Conservation (phyloP, 441 rosid genomes). For the Gossypium gossypioides region DNA sequence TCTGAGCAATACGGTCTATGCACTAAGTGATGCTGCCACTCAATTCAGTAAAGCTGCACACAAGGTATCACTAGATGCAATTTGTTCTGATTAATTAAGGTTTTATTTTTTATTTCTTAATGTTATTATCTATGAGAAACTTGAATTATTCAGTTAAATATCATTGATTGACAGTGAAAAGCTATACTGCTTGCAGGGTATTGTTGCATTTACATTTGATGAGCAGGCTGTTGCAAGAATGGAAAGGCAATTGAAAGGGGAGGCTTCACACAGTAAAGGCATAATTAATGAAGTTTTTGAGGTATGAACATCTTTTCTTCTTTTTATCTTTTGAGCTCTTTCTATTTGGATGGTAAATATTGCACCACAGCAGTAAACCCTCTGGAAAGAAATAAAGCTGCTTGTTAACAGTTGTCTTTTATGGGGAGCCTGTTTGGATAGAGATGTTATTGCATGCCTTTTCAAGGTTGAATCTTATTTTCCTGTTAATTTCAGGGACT, state of each 20-base stretch:
- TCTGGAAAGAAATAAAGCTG: neutral
- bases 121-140: neutral
- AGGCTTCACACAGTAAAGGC: constrained; percentile 74
- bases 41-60: constrained; percentile 98
- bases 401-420: neutral
- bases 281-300: constrained; percentile 88
- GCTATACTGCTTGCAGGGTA: constrained; percentile 47
- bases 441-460: neutral
- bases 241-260: constrained; percentile 71
- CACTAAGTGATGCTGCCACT: constrained; percentile 90
- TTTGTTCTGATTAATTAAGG: neutral
- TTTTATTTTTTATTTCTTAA: neutral
- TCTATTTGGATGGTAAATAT: neutral
- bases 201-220: constrained; percentile 88
- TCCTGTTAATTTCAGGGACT: constrained; percentile 56
- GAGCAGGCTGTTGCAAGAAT: constrained; percentile 78
- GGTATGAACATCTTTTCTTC: constrained; percentile 35
- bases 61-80: constrained; percentile 49
- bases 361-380: neutral
- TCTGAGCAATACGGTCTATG: constrained; percentile 82
- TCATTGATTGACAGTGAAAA: constrained; percentile 12
- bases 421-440: neutral
- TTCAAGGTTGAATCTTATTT: neutral
- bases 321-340: neutral
- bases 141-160: constrained; percentile 1